Percentiles rank a stretch among this genome's conserved stretches.
phyloP scores from a whole-genome alignment of 768 basidiomycete species.

The Hygrophoropsis aurantiaca region DNA sequence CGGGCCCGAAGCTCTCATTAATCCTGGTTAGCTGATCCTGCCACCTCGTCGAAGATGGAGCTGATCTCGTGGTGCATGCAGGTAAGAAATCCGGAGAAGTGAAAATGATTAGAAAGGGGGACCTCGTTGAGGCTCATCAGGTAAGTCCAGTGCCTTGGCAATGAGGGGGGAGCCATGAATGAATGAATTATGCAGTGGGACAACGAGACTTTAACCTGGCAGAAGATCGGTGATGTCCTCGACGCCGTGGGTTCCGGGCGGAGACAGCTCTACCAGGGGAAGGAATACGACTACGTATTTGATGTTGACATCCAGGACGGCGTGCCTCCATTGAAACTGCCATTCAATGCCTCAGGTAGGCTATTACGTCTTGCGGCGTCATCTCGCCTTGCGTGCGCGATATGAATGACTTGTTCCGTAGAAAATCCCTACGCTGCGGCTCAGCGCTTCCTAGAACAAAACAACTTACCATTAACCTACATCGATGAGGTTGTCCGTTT shows the following conservation, averaged over 20 bases:
- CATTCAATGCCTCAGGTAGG: slow-evolving; percentile 86
- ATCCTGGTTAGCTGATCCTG: slow-evolving; percentile 56
- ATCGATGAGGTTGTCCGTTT: slow-evolving; percentile 89
- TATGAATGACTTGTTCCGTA: slow-evolving; percentile 26
- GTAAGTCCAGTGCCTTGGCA: slow-evolving; percentile 37
- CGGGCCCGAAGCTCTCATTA: slow-evolving; percentile 73
- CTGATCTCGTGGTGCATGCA: slow-evolving; percentile 22
- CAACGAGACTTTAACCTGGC: slow-evolving; percentile 63
- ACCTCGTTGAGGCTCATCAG: slow-evolving; percentile 87
- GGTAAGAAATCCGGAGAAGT: slow-evolving; percentile 95
- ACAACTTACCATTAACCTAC: slow-evolving; percentile 82
- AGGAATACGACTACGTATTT: slow-evolving; percentile 99
- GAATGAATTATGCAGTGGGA: slow-evolving; percentile 70
- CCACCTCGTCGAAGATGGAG: neutral
- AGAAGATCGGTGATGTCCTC: slow-evolving; percentile 94
- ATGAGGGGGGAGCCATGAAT: slow-evolving; percentile 3
- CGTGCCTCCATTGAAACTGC: slow-evolving; percentile 87
- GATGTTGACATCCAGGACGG: slow-evolving; percentile 96
- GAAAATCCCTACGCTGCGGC: slow-evolving; percentile 93
- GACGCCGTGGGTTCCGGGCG: slow-evolving; percentile 90
- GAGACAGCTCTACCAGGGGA: slow-evolving; percentile 89
- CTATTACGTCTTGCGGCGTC: neutral
- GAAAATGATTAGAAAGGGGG: slow-evolving; percentile 83
- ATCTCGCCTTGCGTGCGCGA: neutral
- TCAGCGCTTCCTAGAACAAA: slow-evolving; percentile 78